Conservation (phyloP, 1,139 yeast species). For the Blastobotrys petasosporus region DNA sequence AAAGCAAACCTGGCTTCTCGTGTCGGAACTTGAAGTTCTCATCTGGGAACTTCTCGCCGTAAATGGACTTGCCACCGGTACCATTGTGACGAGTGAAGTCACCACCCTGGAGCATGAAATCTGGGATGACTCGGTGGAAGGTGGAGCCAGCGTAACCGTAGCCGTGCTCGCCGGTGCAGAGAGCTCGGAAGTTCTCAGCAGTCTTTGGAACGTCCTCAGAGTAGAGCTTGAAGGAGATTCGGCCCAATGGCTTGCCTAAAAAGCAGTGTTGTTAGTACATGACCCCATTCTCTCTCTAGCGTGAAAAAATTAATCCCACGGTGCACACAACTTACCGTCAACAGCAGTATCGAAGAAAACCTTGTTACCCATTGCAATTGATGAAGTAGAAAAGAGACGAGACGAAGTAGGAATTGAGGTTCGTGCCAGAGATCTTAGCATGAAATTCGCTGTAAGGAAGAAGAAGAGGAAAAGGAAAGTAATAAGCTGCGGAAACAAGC, state of each 20-base stretch:
- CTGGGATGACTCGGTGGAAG: slow-evolving; percentile 98
- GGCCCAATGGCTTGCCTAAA: slow-evolving; percentile 52
- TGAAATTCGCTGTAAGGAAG: not conserved
- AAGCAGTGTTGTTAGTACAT: slow-evolving; percentile 9
- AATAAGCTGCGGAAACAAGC: too few species aligned
- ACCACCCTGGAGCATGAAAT: slow-evolving; percentile 99
- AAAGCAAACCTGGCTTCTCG: slow-evolving; percentile 88
- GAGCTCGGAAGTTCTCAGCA: slow-evolving; percentile 95
- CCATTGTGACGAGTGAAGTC: slow-evolving; percentile 73
- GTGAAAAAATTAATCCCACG: not conserved
- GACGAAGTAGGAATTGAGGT: slow-evolving; percentile 6
- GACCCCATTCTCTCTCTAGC: too few species aligned
- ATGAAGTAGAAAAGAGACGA: slow-evolving; percentile 12
- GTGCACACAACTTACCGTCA: slow-evolving; percentile 43
- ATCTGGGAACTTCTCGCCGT: slow-evolving; percentile 92
- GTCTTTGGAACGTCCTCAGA: slow-evolving; percentile 94
- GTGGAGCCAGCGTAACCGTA: slow-evolving; percentile 86
- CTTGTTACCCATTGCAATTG: slow-evolving; percentile 37
- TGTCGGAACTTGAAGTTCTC: slow-evolving; percentile 88
- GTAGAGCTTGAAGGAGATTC: slow-evolving; percentile 79
- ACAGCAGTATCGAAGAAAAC: slow-evolving; percentile 77
- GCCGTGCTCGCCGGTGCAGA: slow-evolving; percentile 96
- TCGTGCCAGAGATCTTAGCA: slow-evolving; percentile 6
- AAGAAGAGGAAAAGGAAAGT: slow-evolving; percentile 5
- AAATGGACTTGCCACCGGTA: slow-evolving; percentile 98